Percentiles rank a stretch among this genome's conserved stretches.
phyloP scores from a whole-genome alignment of 768 basidiomycete genomes.

The Lyophyllum shimeji region DNA sequence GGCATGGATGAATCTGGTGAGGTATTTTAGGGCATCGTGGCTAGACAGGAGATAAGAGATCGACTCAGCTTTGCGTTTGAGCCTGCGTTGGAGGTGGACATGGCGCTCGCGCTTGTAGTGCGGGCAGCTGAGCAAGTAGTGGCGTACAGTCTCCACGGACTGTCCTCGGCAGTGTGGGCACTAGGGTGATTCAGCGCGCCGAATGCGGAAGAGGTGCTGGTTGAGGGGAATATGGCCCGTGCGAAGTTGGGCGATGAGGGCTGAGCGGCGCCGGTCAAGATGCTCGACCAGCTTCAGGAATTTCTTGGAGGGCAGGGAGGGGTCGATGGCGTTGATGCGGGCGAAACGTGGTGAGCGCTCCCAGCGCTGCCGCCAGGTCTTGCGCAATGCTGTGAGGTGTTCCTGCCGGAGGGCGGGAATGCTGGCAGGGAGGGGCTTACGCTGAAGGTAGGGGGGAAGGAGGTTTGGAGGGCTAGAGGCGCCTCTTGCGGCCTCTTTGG shows the following conservation, averaged over 20 bases:
- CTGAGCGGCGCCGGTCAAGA: conserved; percentile 2
- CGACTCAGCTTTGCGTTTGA: conserved; percentile 12
- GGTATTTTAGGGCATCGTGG: neutral
- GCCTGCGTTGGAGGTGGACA: neutral
- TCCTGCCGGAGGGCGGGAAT: conserved; percentile 13
- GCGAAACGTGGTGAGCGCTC: conserved; percentile 5
- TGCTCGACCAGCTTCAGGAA: neutral
- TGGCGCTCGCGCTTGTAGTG: conserved; percentile 9
- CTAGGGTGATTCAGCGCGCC: conserved; percentile 7
- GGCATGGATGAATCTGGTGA: conserved; percentile 7
- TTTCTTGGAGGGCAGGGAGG: conserved; percentile 9
- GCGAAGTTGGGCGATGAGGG: conserved; percentile 28
- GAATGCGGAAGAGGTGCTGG: conserved; percentile 25
- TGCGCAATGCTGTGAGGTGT: neutral
- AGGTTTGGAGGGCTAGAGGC: neutral
- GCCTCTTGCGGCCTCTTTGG: conserved; percentile 5
- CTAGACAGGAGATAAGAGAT: neutral
- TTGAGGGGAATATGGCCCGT: conserved; percentile 31
- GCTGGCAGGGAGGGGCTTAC: conserved; percentile 13
- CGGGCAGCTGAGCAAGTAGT: conserved; percentile 7
- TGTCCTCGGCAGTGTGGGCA: conserved; percentile 19
- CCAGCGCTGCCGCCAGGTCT: conserved; percentile 9
- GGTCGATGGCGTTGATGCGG: conserved; percentile 8
- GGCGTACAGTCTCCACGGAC: neutral
- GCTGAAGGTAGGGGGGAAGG: conserved; percentile 3